A percentile compares a stretch with the other conserved stretches of the same genome.
These are phyloP conservation scores for Solanum sitiens DNA, from an alignment of 257 asterid species.

Conservation along the genomic window DNA sequence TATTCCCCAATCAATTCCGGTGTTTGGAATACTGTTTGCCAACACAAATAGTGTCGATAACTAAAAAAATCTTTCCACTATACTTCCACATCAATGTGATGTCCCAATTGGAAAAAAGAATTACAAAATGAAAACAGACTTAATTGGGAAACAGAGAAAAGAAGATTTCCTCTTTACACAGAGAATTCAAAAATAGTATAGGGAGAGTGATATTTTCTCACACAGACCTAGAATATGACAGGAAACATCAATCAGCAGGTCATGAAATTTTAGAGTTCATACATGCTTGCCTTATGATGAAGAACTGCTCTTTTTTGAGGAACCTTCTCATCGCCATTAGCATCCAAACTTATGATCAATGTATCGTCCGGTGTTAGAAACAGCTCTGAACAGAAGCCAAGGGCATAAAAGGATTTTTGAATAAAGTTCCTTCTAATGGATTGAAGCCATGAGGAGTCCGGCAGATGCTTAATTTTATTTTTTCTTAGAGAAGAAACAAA, in stretches of 20 bases:
- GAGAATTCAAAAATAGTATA: neutral
- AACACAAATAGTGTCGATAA: neutral
- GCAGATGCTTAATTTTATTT: conserved; percentile 12
- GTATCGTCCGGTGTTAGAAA: conserved; percentile 55
- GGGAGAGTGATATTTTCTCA: neutral
- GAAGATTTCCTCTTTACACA: neutral
- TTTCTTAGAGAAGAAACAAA: conserved; percentile 30
- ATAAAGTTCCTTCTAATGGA: conserved; percentile 32
- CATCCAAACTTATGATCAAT: conserved; percentile 38
- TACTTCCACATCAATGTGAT: neutral
- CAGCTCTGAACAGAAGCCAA: conserved; percentile 58
- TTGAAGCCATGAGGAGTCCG: conserved; percentile 30
- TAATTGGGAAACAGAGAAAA: neutral
- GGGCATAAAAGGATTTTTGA: conserved; percentile 45
- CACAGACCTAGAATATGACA: neutral
- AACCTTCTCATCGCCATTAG: conserved; percentile 20
- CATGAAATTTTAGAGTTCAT: conserved; percentile 2
- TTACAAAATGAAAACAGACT: neutral
- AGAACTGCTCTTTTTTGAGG: conserved; percentile 57
- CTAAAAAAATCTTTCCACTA: neutral
- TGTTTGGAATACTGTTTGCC: neutral
- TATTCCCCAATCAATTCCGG: neutral
- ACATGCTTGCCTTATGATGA: conserved; percentile 84
- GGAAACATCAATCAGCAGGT: neutral
- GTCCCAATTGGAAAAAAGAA: neutral